Percentiles rank a stretch among this genome's conserved stretches.
Conservation (phyloP, 2,329 filamentous ascomycete genomes). For the Reticulascus tulasneorum region DNA sequence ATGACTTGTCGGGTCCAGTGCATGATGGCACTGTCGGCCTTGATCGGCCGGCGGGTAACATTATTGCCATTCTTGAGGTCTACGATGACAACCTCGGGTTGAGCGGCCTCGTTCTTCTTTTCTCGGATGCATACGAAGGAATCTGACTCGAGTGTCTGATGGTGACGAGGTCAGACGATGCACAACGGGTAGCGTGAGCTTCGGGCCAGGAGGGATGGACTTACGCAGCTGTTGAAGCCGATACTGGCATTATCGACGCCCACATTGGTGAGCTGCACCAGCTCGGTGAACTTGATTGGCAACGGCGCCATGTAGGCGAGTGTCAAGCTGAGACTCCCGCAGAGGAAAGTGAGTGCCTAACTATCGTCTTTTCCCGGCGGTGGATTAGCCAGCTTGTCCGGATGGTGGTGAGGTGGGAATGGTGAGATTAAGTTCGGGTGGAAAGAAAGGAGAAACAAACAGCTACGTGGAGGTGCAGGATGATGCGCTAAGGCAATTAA, state of each 20-base stretch:
- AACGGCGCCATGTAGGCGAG: slow-evolving; percentile 59
- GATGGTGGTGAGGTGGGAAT: slow-evolving; percentile 8
- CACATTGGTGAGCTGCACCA: slow-evolving; percentile 62
- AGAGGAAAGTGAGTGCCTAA: slow-evolving; percentile 5
- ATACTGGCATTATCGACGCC: slow-evolving; percentile 51
- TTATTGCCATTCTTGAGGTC: slow-evolving; percentile 98
- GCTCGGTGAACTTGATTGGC: slow-evolving; percentile 91
- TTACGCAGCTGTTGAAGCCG: slow-evolving; percentile 77
- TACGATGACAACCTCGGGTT: slow-evolving; percentile 93
- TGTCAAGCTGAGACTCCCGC: slow-evolving; percentile 8
- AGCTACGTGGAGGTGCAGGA: slow-evolving; percentile 13
- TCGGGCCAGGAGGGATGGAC: slow-evolving; percentile 28
- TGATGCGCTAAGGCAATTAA: slow-evolving; percentile 17
- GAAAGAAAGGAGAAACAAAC: slow-evolving; percentile 12
- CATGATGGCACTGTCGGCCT: slow-evolving; percentile 99
- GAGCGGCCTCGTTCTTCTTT: slow-evolving; percentile 78
- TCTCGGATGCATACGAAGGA: slow-evolving; percentile 94
- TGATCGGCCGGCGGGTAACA: slow-evolving; percentile 90
- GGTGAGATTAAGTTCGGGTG: slow-evolving; percentile 5
- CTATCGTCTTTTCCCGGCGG: slow-evolving; percentile 1
- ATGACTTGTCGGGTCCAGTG: slow-evolving; percentile 97
- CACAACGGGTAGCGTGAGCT: slow-evolving; percentile 66
- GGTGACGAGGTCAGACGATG: slow-evolving; percentile 80
- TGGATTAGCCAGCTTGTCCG: slow-evolving; percentile 6
- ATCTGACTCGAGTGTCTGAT: slow-evolving; percentile 94